Evolutionary conservation across 2,329 filamentous ascomycete genomes (phyloP), one percentile per base, ranked within the genome.

Genomic region (Aspergillus spinulosporus): DNA sequence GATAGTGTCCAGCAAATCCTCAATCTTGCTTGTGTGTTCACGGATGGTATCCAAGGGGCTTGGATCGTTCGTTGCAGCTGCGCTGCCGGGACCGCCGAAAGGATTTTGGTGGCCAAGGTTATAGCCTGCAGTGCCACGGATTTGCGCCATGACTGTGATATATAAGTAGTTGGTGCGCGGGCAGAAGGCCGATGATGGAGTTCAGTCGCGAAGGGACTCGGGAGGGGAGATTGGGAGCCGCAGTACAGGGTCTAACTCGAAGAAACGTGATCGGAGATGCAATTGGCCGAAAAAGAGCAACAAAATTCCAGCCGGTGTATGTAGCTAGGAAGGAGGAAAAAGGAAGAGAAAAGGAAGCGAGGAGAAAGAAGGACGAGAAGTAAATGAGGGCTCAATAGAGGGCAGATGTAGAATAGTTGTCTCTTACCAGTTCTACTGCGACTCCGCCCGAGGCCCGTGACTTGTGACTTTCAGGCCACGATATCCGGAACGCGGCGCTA

Each of bases 21-120:
- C 94, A 64, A 99, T 93, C 83, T 97, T 97, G 87, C 90, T 96
- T 50, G 94, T 99, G 77, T 97, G 92, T 74, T 92, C 86, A 62
- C 94, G 84, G 72, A 99, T 91, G 68, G 90, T 84, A 75, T 97
- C 94, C 66, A 99, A 84, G 56, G 88, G 86, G 74, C 85, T 90
- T 48, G 88, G 84, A 67, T 92, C 87, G 71, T 82, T 84, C 56
- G 81, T 84, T 57, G 81, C 84, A 64, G 88, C 83, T 64, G 74
- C 77, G 63, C 77, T 80, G 67, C 78, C 81, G 58, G 80, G 80
- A 47, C 82, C 84, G 62, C 84, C 87, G 68, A 91, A 92, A 62
- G 86, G 84, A 70, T 85, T 87, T 69, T 87, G 85, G 73, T 87
- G 84, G 69, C 88, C 88, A 73, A 94, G 84, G 78, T 92, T 90